These are phyloP conservation scores for Viridothelium virens DNA, from an alignment of 495 filamentous ascomycete genomes.

Conservation along the genomic window DNA sequence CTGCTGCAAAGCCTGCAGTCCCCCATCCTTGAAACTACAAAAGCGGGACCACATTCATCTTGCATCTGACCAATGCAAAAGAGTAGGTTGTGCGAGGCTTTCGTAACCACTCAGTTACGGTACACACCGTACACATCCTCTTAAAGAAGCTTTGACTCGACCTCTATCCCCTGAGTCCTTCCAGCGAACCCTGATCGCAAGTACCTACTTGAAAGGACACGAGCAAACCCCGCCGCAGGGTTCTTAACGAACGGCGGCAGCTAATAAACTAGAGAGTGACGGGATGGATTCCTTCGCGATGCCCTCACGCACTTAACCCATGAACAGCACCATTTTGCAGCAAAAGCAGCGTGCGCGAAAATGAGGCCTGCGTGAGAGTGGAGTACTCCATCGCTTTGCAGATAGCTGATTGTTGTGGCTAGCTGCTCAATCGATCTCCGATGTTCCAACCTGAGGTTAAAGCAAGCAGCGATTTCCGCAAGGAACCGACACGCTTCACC, in stretches of 20 bases:
- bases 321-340: background rate
- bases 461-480: background rate
- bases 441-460: background rate
- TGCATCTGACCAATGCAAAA: no score
- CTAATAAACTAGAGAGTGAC: background rate
- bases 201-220: no score
- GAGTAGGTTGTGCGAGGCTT: no score
- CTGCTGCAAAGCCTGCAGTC: background rate
- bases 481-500: background rate
- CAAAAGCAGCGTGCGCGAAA: background rate
- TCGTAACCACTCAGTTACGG: no score
- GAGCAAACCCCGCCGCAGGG: no score
- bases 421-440: background rate
- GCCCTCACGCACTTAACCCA: background rate
- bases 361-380: background rate
- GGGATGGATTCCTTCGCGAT: background rate
- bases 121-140: no score
- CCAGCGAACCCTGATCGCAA: no score
- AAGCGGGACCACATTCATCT: no score
- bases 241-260: background rate
- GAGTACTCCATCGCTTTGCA: background rate
- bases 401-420: background rate
- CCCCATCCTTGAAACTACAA: no score
- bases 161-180: no score
- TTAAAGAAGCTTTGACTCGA: no score